phyloP scores from a whole-genome alignment of 306 rosid species.

The Sesbania bispinosa region DNA sequence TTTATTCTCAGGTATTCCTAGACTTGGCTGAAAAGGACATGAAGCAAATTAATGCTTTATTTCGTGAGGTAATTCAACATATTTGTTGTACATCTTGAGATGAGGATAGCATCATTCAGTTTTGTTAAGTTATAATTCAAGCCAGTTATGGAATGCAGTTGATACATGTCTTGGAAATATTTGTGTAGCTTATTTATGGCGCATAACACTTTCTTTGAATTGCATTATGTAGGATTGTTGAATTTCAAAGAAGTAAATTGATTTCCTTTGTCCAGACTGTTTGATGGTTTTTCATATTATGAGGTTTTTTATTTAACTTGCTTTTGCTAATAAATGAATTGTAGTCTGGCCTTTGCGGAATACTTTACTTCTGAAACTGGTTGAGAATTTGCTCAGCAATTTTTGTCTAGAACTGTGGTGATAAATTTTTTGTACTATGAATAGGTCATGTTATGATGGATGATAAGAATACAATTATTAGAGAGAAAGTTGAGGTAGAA shows the following conservation, averaged over 20 bases:
- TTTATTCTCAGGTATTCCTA: constrained; percentile 68
- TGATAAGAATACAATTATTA: too few species aligned
- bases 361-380: neutral
- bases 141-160: constrained; percentile 18
- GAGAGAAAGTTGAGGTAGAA: too few species aligned
- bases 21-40: constrained; percentile 90
- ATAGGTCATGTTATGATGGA: too few species aligned
- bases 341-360: neutral
- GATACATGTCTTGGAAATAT: constrained; percentile 1
- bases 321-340: constrained; percentile 4
- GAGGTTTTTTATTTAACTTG: neutral
- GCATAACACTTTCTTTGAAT: neutral
- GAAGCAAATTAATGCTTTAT: constrained; percentile 73
- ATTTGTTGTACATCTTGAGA: constrained; percentile 10
- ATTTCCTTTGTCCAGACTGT: neutral
- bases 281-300: constrained; percentile 8
- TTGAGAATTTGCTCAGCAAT: neutral
- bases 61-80: constrained; percentile 66
- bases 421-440: neutral
- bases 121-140: constrained; percentile 11
- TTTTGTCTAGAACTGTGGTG: neutral
- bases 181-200: neutral
- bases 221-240: neutral
- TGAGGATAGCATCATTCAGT: constrained; percentile 4
- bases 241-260: constrained; percentile 19